A percentile compares a stretch with the other conserved stretches of the same genome.
phyloP scores from a whole-genome alignment of 2,329 filamentous ascomycete genomes.

The Cercospora sojina region DNA sequence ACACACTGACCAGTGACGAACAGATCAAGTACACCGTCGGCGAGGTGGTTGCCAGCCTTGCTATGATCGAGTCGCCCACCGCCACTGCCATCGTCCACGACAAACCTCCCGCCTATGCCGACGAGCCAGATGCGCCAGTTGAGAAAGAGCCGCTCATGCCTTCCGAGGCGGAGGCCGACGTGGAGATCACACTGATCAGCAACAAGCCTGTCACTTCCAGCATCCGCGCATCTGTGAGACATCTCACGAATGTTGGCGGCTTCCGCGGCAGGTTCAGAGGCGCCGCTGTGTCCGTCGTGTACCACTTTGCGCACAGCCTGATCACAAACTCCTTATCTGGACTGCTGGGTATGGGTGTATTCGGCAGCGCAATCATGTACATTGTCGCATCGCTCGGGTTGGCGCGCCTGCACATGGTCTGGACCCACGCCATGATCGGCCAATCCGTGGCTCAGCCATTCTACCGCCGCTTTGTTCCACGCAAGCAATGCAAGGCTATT shows the following conservation, averaged over 20 bases:
- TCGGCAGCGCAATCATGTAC: slow-evolving; percentile 49
- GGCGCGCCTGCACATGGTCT: slow-evolving; percentile 69
- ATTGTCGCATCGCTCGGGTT: slow-evolving; percentile 61
- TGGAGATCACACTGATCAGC: slow-evolving; percentile 48
- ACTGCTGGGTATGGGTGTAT: slow-evolving; percentile 48
- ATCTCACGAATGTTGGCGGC: slow-evolving; percentile 40
- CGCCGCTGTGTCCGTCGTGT: slow-evolving; percentile 36
- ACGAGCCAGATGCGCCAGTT: slow-evolving; percentile 50
- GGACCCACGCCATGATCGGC: slow-evolving; percentile 85
- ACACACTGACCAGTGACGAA: slow-evolving; percentile 8
- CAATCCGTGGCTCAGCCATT: slow-evolving; percentile 61
- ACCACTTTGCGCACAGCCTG: slow-evolving; percentile 36
- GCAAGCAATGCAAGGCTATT: slow-evolving; percentile 66
- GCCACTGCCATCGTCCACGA: slow-evolving; percentile 49
- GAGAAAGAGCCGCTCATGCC: slow-evolving; percentile 40
- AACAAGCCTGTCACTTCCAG: slow-evolving; percentile 61
- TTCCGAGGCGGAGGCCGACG: slow-evolving; percentile 41
- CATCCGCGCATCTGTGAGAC: slow-evolving; percentile 58
- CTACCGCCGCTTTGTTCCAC: slow-evolving; percentile 67
- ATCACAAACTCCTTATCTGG: slow-evolving; percentile 31
- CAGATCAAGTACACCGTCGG: slow-evolving; percentile 57
- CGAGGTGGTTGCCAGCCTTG: slow-evolving; percentile 59
- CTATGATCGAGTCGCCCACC: slow-evolving; percentile 62
- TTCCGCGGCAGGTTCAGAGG: slow-evolving; percentile 41
- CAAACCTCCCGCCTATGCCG: slow-evolving; percentile 48